phyloP scores from a whole-genome alignment of 805 yeast species.

The Saturnispora hagleri region DNA sequence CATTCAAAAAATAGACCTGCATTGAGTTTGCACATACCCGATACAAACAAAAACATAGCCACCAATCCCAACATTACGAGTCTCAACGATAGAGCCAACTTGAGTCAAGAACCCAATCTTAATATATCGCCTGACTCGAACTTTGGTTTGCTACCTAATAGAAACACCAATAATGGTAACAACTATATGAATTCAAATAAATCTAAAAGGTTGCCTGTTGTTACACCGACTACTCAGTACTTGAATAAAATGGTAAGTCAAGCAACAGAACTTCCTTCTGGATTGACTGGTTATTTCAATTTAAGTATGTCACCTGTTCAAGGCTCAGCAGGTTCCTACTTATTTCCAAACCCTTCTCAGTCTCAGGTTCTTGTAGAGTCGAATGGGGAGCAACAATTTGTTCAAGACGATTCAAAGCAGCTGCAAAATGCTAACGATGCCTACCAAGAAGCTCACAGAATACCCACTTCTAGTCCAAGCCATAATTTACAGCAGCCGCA shows the following conservation, averaged over 20 bases:
- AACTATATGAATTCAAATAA: neutral
- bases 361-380: neutral
- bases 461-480: neutral
- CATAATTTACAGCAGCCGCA: neutral
- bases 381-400: constrained; percentile 8
- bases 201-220: neutral
- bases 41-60: neutral
- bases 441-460: neutral
- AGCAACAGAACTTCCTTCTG: constrained; percentile 5
- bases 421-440: neutral
- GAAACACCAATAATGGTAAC: neutral
- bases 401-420: constrained; percentile 8
- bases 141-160: constrained; percentile 1
- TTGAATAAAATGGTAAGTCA: constrained; percentile 5
- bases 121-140: constrained; percentile 4
- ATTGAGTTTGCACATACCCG: constrained; percentile 57
- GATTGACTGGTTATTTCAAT: constrained; percentile 21
- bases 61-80: neutral
- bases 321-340: constrained; percentile 13
- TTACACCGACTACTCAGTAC: constrained; percentile 15
- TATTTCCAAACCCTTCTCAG: constrained; percentile 16
- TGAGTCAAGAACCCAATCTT: neutral
- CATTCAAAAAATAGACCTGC: constrained; percentile 37
- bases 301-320: constrained; percentile 28
- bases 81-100: neutral